A percentile compares a stretch with the other conserved stretches of the same genome.
Conservation (phyloP, 768 basidiomycete species). For the Mycena vulgaris region DNA sequence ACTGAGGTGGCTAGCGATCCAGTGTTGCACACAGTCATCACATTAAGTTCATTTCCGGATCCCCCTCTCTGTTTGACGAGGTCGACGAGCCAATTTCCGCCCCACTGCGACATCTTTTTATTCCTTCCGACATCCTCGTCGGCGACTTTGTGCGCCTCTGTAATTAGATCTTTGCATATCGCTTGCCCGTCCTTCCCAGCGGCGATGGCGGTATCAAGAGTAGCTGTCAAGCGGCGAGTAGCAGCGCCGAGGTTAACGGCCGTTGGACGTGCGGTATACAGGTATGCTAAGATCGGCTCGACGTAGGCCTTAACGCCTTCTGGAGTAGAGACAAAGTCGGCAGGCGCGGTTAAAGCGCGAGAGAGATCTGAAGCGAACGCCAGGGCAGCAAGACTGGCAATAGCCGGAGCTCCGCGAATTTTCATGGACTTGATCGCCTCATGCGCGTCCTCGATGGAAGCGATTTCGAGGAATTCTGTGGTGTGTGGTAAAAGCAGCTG, state of each 20-base stretch:
- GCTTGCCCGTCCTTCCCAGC: conserved; percentile 60
- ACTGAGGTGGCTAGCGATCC: conserved; percentile 96
- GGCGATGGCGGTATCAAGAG: conserved; percentile 60
- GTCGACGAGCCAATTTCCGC: conserved; percentile 87
- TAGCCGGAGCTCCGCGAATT: conserved; percentile 94
- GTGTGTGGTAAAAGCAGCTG: conserved; percentile 89
- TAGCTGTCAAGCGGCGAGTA: conserved; percentile 75
- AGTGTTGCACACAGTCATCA: conserved; percentile 98
- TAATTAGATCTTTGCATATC: conserved; percentile 73
- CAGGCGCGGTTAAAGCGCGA: conserved; percentile 63
- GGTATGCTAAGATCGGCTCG: conserved; percentile 72
- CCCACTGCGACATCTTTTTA: conserved; percentile 86
- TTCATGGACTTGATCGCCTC: conserved; percentile 98
- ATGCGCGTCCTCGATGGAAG: conserved; percentile 86
- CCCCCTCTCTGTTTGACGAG: conserved; percentile 56
- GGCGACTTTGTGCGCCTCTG: conserved; percentile 82
- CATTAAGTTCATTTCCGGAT: conserved; percentile 71
- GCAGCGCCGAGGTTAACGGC: conserved; percentile 96
- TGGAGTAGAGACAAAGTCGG: conserved; percentile 70
- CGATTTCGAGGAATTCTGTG: conserved; percentile 74
- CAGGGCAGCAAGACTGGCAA: conserved; percentile 92
- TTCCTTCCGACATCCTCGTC: conserved; percentile 92
- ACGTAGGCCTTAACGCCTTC: conserved; percentile 69
- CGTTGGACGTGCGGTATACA: conserved; percentile 93
- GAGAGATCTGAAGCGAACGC: conserved; percentile 79